Evolutionary conservation across 495 filamentous ascomycete species (phyloP).

Genomic region (Podospora tetraspora): DNA sequence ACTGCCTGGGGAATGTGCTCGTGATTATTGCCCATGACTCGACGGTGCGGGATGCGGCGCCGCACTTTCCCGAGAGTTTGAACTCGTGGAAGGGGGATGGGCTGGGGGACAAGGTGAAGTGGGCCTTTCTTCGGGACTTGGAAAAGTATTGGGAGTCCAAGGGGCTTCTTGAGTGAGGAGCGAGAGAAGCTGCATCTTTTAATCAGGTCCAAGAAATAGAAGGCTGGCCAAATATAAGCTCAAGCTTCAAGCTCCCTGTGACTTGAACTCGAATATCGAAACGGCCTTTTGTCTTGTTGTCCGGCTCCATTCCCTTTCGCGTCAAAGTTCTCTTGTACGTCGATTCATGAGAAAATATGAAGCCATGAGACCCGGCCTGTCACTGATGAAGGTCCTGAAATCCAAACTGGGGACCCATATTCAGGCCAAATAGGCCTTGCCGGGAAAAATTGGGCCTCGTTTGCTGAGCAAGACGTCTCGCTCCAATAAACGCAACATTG

Average conservation of each 20-base stretch:
- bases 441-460: background rate
- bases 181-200: no score
- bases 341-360: no score
- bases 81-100: slow-evolving; percentile 44
- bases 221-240: background rate
- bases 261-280: background rate
- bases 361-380: no score
- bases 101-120: slow-evolving; percentile 34
- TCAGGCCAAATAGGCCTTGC: background rate
- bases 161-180: slow-evolving; percentile 6
- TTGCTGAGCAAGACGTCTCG: background rate
- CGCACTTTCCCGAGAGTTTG: slow-evolving; percentile 40
- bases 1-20: slow-evolving; percentile 45
- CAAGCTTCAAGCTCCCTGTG: no score
- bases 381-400: no score
- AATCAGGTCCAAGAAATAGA: background rate
- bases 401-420: no score
- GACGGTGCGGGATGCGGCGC: slow-evolving; percentile 33
- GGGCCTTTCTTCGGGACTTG: slow-evolving; percentile 46
- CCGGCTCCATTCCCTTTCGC: no score
- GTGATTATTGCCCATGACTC: slow-evolving; percentile 50
- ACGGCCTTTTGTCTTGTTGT: no score
- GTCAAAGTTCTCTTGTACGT: no score
- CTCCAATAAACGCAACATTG: no score
- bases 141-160: slow-evolving; percentile 17